Conservation (phyloP, 1,139 yeast species). For the Pichia terricola region DNA sequence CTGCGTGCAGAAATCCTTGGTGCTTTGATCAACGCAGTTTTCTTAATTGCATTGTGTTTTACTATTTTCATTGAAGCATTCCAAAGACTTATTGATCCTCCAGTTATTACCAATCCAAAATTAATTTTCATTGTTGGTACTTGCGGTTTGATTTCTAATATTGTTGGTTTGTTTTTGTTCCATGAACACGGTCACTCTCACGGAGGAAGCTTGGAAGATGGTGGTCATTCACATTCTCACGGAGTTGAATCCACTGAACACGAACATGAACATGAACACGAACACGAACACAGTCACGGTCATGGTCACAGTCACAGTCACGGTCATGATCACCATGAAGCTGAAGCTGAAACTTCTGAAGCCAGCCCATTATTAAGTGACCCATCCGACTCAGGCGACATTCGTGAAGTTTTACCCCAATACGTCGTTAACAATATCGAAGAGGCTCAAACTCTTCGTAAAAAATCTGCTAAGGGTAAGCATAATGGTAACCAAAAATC, state of each 20-base stretch:
- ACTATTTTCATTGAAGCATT: constrained; percentile 88
- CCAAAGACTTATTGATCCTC: constrained; percentile 79
- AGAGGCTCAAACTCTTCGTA: not conserved
- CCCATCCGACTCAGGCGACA: constrained; percentile 12
- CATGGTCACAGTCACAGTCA: constrained; percentile 10
- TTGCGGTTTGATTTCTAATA: constrained; percentile 74
- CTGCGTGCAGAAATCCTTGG: constrained; percentile 93
- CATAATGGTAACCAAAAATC: constrained; percentile 33
- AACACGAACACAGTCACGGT: constrained; percentile 7
- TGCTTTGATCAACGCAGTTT: constrained; percentile 89
- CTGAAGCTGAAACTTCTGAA: not conserved
- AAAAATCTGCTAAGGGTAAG: not conserved
- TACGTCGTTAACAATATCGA: constrained; percentile 22
- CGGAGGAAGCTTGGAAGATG: constrained; percentile 21
- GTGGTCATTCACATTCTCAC: constrained; percentile 15
- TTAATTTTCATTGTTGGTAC: constrained; percentile 73
- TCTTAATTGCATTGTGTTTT: constrained; percentile 82
- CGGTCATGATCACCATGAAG: not conserved
- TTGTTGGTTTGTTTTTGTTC: constrained; percentile 76
- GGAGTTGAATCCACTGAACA: constrained; percentile 2
- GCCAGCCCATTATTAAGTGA: not conserved
- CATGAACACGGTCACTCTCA: constrained; percentile 76
- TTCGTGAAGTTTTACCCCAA: constrained; percentile 26
- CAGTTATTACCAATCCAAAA: constrained; percentile 67
- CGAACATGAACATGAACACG: no score